phyloP scores from a whole-genome alignment of 768 basidiomycete genomes.

The Lactarius psammicola region DNA sequence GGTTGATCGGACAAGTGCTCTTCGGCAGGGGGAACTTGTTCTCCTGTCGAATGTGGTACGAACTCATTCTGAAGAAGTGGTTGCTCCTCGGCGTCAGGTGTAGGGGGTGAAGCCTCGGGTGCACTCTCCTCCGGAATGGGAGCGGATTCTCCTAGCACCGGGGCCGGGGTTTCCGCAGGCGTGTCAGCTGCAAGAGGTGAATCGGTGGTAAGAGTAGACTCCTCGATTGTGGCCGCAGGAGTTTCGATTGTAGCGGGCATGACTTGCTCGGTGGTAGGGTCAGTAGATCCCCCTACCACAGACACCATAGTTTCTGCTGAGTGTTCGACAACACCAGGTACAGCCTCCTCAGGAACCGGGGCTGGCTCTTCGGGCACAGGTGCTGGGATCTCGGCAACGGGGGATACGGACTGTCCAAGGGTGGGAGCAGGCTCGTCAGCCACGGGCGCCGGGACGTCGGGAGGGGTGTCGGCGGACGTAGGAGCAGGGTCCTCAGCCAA shows the following conservation, averaged over 20 bases:
- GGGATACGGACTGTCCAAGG: neutral
- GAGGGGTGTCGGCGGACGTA: neutral
- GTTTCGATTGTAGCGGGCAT: neutral
- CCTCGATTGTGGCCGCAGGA: neutral
- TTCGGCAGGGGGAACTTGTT: neutral
- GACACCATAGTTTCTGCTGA: neutral
- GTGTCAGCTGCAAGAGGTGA: neutral
- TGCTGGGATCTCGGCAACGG: neutral
- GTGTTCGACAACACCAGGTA: neutral
- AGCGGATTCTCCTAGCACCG: neutral
- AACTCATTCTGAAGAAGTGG: neutral
- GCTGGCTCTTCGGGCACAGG: neutral
- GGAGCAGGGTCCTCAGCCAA: conserved; percentile 4
- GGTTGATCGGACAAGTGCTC: neutral
- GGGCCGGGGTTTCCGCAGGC: neutral
- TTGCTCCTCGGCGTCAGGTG: neutral
- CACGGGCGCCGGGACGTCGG: neutral
- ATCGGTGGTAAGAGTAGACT: neutral
- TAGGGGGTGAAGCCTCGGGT: neutral
- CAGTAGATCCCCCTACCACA: neutral
- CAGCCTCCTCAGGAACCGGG: neutral
- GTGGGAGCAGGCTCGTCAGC: conserved; percentile 1
- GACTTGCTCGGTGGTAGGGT: neutral
- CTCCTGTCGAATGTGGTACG: neutral
- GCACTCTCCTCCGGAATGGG: neutral